These are phyloP conservation scores for Pseudocercospora vitis DNA, from an alignment of 2,329 filamentous ascomycete species.

Conservation along the genomic window DNA sequence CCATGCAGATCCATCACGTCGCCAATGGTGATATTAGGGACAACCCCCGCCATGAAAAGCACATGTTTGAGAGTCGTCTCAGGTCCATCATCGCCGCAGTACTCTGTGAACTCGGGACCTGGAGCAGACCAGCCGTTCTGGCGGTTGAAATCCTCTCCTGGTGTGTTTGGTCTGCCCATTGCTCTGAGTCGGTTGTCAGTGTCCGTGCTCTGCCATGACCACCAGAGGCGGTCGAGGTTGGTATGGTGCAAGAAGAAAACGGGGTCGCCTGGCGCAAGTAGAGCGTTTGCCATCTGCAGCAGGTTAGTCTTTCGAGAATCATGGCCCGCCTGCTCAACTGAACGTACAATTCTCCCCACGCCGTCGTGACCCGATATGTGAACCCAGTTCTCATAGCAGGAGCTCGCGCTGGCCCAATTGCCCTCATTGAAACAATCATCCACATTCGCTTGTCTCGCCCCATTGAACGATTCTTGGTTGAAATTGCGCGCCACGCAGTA, in stretches of 20 bases:
- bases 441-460: conserved; percentile 19
- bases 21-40: conserved; percentile 26
- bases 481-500: conserved; percentile 21
- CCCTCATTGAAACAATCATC: conserved; percentile 20
- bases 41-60: conserved; percentile 24
- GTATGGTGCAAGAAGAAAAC: conserved; percentile 29
- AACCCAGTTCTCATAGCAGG: conserved; percentile 24
- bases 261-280: conserved; percentile 26
- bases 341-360: conserved; percentile 18
- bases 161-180: conserved; percentile 25
- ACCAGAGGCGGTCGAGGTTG: conserved; percentile 28
- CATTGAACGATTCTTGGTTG: conserved; percentile 15
- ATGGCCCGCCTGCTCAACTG: too few relatives aligned
- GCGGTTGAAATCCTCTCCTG: conserved; percentile 19
- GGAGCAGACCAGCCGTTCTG: conserved; percentile 23
- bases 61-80: conserved; percentile 25
- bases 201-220: conserved; percentile 22
- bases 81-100: conserved; percentile 22
- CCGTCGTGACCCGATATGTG: conserved; percentile 27
- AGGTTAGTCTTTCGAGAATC: too few relatives aligned
- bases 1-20: conserved; percentile 24
- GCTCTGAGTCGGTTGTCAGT: conserved; percentile 15
- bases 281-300: conserved; percentile 25
- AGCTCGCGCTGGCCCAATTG: conserved; percentile 20
- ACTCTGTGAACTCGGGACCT: conserved; percentile 25